Evolutionary conservation across 2,329 filamentous ascomycete genomes (phyloP).

Genomic region (Penicillium sp.): DNA sequence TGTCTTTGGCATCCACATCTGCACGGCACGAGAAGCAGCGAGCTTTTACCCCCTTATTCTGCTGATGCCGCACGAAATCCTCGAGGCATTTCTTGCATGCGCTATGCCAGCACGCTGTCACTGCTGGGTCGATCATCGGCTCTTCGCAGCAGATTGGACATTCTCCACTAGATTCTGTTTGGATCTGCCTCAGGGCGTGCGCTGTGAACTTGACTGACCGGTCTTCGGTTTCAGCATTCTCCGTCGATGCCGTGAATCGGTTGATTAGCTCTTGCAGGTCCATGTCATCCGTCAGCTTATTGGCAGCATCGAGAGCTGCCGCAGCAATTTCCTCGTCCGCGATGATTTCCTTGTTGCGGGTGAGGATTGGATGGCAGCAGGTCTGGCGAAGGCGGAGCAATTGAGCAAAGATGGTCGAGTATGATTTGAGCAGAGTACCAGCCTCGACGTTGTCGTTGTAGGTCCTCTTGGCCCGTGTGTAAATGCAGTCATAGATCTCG

Average conservation of each 20-base stretch:
- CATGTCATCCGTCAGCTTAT: constrained; percentile 91
- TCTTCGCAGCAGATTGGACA: constrained; percentile 95
- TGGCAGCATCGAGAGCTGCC: constrained; percentile 73
- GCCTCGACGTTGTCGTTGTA: constrained; percentile 86
- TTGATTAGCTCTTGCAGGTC: constrained; percentile 84
- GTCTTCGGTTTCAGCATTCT: constrained; percentile 54
- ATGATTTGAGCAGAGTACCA: constrained; percentile 91
- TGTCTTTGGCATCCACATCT: constrained; percentile 75
- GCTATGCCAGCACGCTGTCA: constrained; percentile 97
- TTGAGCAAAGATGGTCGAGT: constrained; percentile 95
- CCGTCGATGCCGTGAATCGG: constrained; percentile 73
- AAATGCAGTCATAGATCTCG: constrained; percentile 92
- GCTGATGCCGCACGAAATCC: constrained; percentile 85
- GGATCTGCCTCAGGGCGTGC: constrained; percentile 86
- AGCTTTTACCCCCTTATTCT: constrained; percentile 71
- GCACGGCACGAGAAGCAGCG: constrained; percentile 91
- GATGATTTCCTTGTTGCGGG: constrained; percentile 79
- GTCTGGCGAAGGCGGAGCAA: constrained; percentile 89
- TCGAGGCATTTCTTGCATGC: constrained; percentile 93
- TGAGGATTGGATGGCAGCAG: constrained; percentile 89
- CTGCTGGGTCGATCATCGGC: constrained; percentile 90
- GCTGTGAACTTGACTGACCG: constrained; percentile 73
- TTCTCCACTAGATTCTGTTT: constrained; percentile 83
- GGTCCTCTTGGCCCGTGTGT: constrained; percentile 75
- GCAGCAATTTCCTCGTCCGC: constrained; percentile 86